Evolutionary conservation across 1,284 basidiomycete genomes (phyloP).

Genomic region (Trametes pubescens): DNA sequence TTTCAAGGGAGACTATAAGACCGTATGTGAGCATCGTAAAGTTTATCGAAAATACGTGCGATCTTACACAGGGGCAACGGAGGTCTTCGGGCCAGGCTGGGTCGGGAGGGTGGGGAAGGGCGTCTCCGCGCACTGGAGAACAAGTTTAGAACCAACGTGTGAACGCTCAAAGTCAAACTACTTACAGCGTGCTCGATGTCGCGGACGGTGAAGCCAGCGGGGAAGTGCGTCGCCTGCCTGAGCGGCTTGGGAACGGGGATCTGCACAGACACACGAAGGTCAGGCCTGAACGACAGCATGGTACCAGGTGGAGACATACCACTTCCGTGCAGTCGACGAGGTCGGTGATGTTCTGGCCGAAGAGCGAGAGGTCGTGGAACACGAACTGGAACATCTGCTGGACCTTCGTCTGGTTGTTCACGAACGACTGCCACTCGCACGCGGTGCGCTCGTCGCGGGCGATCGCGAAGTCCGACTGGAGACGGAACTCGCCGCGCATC

Average conservation of each 20-base stretch:
- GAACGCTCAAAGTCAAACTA: too few species aligned
- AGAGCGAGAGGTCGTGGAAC: conserved; percentile 27
- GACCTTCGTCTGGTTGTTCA: conserved; percentile 36
- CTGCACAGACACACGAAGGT: neutral
- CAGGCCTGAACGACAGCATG: neutral
- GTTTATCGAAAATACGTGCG: neutral
- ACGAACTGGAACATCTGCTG: conserved; percentile 34
- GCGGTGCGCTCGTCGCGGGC: conserved; percentile 38
- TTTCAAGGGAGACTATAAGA: neutral
- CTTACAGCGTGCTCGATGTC: conserved; percentile 37
- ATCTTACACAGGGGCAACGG: conserved; percentile 41
- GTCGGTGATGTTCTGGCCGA: conserved; percentile 34
- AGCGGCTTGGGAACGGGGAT: conserved; percentile 20
- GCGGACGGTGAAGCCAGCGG: conserved; percentile 22
- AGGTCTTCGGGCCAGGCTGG: conserved; percentile 42
- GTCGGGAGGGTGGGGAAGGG: conserved; percentile 41
- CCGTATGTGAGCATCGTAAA: neutral
- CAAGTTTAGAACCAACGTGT: neutral
- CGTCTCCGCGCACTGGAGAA: conserved; percentile 19
- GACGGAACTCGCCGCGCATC: conserved; percentile 40
- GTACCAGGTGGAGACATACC: conserved; percentile 17
- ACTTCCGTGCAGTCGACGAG: conserved; percentile 39
- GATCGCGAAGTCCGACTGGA: conserved; percentile 41
- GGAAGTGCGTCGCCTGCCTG: conserved; percentile 19
- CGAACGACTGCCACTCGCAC: conserved; percentile 45